Evolutionary conservation across 2,329 filamentous ascomycete species (phyloP).

Genomic region (Thielaviopsis cerberus): DNA sequence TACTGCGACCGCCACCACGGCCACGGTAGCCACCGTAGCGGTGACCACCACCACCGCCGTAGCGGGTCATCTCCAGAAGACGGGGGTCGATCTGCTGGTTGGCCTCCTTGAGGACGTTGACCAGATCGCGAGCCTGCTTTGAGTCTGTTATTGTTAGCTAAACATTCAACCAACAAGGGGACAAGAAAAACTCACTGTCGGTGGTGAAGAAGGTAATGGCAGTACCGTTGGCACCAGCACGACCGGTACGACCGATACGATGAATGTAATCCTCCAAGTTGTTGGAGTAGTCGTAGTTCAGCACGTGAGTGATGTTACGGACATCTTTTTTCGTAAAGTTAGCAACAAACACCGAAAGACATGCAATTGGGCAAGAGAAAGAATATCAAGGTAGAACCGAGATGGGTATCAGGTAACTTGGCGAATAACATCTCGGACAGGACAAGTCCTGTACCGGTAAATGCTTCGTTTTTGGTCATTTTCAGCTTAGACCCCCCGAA

Average conservation of each 20-base stretch:
- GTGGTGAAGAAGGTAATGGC: conserved; percentile 98
- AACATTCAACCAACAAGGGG: too few species aligned
- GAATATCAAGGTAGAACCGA: conserved; percentile 39
- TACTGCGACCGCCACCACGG: conserved; percentile 32
- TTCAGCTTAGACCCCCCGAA: conserved; percentile 4
- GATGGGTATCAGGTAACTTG: conserved; percentile 12
- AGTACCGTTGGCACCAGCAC: conserved; percentile 84
- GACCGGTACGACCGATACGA: conserved; percentile 86
- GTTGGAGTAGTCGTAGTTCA: conserved; percentile 99
- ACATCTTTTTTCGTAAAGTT: conserved; percentile 57
- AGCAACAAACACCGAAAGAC: conserved; percentile 31
- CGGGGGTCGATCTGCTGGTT: conserved; percentile 97
- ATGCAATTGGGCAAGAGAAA: conserved; percentile 47
- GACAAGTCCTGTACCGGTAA: neutral
- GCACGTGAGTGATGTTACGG: conserved; percentile 98
- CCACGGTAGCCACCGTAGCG: conserved; percentile 56
- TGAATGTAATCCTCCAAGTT: conserved; percentile 98
- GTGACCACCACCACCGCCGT: conserved; percentile 63
- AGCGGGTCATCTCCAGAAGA: conserved; percentile 88
- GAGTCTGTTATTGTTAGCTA: too few species aligned
- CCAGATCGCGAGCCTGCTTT: conserved; percentile 95
- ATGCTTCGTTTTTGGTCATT: neutral
- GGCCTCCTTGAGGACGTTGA: conserved; percentile 79
- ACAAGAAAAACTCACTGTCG: too few species aligned
- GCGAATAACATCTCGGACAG: neutral